Evolutionary conservation across 1,284 basidiomycete genomes (phyloP), one percentile per base, ranked within the genome.

Genomic region (Ustilago loliicola): DNA sequence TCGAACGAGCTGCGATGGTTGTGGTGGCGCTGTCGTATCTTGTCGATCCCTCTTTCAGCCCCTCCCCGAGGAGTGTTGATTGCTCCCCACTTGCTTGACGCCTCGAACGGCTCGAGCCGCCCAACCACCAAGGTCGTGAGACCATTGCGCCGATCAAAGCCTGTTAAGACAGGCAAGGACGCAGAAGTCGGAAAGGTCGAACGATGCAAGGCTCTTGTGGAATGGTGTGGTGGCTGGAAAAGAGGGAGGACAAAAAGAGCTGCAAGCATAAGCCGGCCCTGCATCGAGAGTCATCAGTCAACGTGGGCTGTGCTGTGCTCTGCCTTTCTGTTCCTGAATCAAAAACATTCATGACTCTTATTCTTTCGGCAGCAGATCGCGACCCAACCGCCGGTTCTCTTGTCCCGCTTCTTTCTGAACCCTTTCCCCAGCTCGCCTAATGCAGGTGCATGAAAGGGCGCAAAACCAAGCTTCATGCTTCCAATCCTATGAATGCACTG

Each of bases 121-220:
- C 57, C 38, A 61, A 27, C 68, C 68, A 70, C 29, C 57, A 51
- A 42, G 68, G 68, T 55, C 57, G 53, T 57, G 61, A 64, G 42
- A 54, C 61, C 68, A 70, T 70, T 11, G 51, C 30, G 57, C 38
- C 47, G 47, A 42, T 32, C 17, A 34, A 29, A 50, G 47, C 25
- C 47, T 50, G 23, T 50, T 8, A 40, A 61, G 59, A 29, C 21
- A 40, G 29, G n/a, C 50, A 40, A 29, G n/a, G 27, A 36, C 23
- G 52, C 25, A 19, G 17, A 38, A n/a, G 40, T 45, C 23, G 45
- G 8, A 8, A 15, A n/a, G n/a, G 25, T 17, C 5, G 25, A 4
- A 11, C 23, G 10, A 8, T 3, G 47, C 25, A 34, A 15, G n/a
- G n/a, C n/a, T n/a, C n/a, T n/a, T n/a, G 34, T 11, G 17, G 17